Base-by-base conservation (phyloP, 192 early-diverging fungal genomes). In the Irineochytrium annulatum region DNA sequence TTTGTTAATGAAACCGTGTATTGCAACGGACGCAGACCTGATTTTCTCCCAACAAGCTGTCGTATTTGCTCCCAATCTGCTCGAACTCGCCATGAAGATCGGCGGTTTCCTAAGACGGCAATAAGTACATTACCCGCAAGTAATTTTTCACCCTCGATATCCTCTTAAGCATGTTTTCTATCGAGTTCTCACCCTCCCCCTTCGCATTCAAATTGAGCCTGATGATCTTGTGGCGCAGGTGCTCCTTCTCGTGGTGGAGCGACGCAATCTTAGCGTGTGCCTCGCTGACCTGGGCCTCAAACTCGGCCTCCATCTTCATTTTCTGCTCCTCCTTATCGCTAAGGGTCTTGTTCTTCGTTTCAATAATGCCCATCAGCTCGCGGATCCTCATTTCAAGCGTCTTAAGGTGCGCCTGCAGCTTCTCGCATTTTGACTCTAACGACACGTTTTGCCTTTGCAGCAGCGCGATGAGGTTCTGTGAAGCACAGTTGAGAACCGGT, bases 101-200 rank as follows among this genome's bases (percentile, higher is more conserved):
- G 22, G 65, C 60, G 0, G 79, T 80, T 69, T 84, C 82, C 73
- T 76, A 32, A 11, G 32, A 27, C 0, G 29, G 17, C 5, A 43
- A 46, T 20, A 11, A 34, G 28, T 44, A 34, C 8, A 22, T 55
- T 4, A 62, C 28, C 3, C n/a, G 30, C 31, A 43, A 3, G 31
- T 11, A 26, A 30, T 57, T 17, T n/a, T 32, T 34, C 57, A 77
- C 75, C 52, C 77, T 52, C 17, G 73, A 68, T 2, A 84, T 75
- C 5, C 82, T 61, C 63, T 84, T 84, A 29, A 84, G 57, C 74
- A 84, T 84, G 67, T 82, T 84, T 52, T 80, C 80, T 19, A 84
- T 73, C 2, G 79, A 70, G 60, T 84, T 83, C 41, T 76, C 80
- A 28, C 79, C 82, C 41, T 83, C 80, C 4, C 82, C 82, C 43